Evolutionary conservation across 805 yeast genomes (phyloP), one percentile per base, ranked within the genome.

Genomic region (Pichia scutulata): DNA sequence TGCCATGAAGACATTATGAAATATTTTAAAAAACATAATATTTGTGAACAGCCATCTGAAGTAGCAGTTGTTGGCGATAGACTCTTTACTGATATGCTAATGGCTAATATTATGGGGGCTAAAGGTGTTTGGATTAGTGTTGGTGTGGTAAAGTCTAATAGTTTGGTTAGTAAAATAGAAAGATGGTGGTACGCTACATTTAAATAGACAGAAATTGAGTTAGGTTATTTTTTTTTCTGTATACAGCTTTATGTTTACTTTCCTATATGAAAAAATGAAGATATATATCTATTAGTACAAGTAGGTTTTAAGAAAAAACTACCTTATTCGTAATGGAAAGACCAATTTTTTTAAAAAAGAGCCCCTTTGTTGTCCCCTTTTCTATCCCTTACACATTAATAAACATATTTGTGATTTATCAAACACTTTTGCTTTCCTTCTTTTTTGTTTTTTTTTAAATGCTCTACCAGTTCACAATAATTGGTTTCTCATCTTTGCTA

Each of bases 101-200:
- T 93, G 96, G 97, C 97, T 19, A 92, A 93, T 60, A 73, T 82
- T 73, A 89, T 92, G 95, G 96, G 95, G 0, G 73, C 93, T 0
- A 78, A 80, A 66, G 86, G 92, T 0, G 74, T 89, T 3, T 93
- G 98, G 97, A 62, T 93, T 1, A 71, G 76, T 47, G 81, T 81
- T 23, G 98, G 98, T 4, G 95, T 89, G 5, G 70, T 69, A 50
- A 65, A 70, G 42, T 76, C 85, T 2, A 65, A 72, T 24, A 74
- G 77, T 49, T 42, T 73, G 14, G 73, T 82, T 41, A 81, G 84
- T 26, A 68, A 69, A 13, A 46, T 78, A 13, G 90, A 84, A 60
- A 67, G 88, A 47, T 54, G 48, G 36, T 48, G 64, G 33, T 65
- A 62, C 30, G 5, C 37, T 1, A 25, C 39, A 23, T 47, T 53